phyloP scores from a whole-genome alignment of 1,139 yeast species.

The Yamadazyma atmosphaerica region DNA sequence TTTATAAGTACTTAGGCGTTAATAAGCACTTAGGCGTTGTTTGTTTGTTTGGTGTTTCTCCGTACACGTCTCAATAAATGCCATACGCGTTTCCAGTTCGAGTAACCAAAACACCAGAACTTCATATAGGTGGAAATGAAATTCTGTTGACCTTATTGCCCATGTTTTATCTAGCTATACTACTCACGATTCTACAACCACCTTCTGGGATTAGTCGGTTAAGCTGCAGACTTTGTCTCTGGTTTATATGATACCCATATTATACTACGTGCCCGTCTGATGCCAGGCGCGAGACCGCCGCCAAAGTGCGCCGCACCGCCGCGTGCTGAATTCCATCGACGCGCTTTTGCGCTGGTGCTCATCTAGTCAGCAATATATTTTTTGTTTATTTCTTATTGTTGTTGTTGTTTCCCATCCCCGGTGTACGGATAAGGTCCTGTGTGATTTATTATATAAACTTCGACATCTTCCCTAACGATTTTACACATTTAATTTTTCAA shows the following conservation, averaged over 20 bases:
- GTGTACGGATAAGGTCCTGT: constrained; percentile 9
- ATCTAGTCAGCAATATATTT: neutral
- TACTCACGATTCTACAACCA: neutral
- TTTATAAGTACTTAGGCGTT: neutral
- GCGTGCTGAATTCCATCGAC: neutral
- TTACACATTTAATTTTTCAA: too few relatives aligned
- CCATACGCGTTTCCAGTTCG: constrained; percentile 4
- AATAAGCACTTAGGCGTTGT: neutral
- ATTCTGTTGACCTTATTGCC: neutral
- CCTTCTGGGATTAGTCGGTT: neutral
- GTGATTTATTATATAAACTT: constrained; percentile 8
- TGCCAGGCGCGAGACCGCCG: too few relatives aligned
- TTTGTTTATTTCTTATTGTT: constrained; percentile 4
- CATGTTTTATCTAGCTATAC: too few relatives aligned
- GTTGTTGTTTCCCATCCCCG: constrained; percentile 9
- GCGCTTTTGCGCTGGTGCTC: neutral
- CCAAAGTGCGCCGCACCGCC: too few relatives aligned
- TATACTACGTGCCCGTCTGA: too few relatives aligned
- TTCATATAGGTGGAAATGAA: neutral
- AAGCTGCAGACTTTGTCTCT: neutral
- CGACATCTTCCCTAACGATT: constrained; percentile 1
- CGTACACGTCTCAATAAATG: constrained; percentile 5
- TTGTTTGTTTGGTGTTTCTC: constrained; percentile 1
- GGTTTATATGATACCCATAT: neutral
- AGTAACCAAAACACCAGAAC: constrained; percentile 2